These are phyloP conservation scores for Globisporangium iwayamae DNA, from an alignment of 352 stramenopile species.

Conservation along the genomic window DNA sequence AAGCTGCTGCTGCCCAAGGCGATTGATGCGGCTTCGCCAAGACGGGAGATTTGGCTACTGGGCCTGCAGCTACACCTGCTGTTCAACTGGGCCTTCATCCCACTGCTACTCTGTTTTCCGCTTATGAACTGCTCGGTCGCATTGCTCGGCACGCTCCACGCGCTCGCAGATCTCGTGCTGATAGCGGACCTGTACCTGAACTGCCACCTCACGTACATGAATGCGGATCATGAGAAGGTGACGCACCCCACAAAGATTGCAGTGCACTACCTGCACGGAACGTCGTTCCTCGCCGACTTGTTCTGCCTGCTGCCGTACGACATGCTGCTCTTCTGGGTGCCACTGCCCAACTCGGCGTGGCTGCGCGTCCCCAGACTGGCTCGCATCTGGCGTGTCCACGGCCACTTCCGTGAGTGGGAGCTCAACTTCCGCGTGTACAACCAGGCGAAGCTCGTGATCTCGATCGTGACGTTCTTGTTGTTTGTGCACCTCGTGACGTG, in stretches of 20 bases:
- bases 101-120: conserved; percentile 39
- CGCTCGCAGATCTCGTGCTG: conserved; percentile 32
- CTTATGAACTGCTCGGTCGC: conserved; percentile 20
- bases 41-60: conserved; percentile 31
- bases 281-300: conserved; percentile 29
- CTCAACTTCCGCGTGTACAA: conserved; percentile 18
- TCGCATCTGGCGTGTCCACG: conserved; percentile 29
- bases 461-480: conserved; percentile 17
- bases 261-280: conserved; percentile 22
- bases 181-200: conserved; percentile 46
- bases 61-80: conserved; percentile 34
- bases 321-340: conserved; percentile 16
- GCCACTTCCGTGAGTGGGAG: conserved; percentile 37
- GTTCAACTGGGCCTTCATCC: conserved; percentile 36
- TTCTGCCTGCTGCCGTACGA: conserved; percentile 42
- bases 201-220: conserved; percentile 32
- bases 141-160: conserved; percentile 20
- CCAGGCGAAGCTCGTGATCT: conserved; percentile 11
- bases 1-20: conserved; percentile 14
- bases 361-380: not conserved
- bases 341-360: conserved; percentile 2
- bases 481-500: conserved; percentile 31
- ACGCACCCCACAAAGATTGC: conserved; percentile 21
- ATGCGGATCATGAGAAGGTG: conserved; percentile 27
- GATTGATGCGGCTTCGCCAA: conserved; percentile 4